phyloP scores from a whole-genome alignment of 257 asterid genomes.

The Gentiana straminea region DNA sequence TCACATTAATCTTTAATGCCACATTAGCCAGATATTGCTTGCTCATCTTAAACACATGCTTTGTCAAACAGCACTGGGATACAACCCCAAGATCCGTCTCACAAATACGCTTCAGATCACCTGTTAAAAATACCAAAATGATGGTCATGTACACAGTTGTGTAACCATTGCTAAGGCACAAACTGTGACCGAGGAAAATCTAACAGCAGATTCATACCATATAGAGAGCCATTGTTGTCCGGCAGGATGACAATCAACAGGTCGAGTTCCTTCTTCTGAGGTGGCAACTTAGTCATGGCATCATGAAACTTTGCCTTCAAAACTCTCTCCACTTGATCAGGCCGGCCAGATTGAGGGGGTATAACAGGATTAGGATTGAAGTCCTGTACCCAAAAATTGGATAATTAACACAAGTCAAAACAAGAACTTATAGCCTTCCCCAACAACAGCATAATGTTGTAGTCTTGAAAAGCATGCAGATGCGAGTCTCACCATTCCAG shows the following conservation, averaged over 20 bases:
- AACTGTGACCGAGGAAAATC: too few species aligned
- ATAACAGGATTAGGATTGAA: slow-evolving; percentile 71
- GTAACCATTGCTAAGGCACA: background rate
- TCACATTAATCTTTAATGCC: slow-evolving; percentile 77
- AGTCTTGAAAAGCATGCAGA: too few species aligned
- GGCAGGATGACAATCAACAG: slow-evolving; percentile 80
- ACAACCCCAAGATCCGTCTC: slow-evolving; percentile 97
- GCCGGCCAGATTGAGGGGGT: slow-evolving; percentile 54
- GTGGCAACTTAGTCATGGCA: slow-evolving; percentile 45
- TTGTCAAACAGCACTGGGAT: slow-evolving; percentile 91
- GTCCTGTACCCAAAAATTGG: slow-evolving; percentile 27
- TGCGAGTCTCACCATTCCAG: slow-evolving; percentile 70
- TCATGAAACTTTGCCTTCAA: slow-evolving; percentile 65
- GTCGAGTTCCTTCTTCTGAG: slow-evolving; percentile 70
- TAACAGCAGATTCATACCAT: slow-evolving; percentile 41
- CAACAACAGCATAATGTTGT: too few species aligned
- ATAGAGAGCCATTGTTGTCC: slow-evolving; percentile 90
- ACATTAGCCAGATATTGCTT: slow-evolving; percentile 93
- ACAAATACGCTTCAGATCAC: slow-evolving; percentile 85
- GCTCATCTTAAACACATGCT: slow-evolving; percentile 70
- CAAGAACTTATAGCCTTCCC: too few species aligned
- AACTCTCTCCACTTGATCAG: slow-evolving; percentile 83
- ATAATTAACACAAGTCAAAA: background rate
- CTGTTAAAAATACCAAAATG: slow-evolving; percentile 20
- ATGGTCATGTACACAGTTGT: background rate